Base-by-base conservation (phyloP, 2,329 filamentous ascomycete species). In the Apiospora rasikravindrae region DNA sequence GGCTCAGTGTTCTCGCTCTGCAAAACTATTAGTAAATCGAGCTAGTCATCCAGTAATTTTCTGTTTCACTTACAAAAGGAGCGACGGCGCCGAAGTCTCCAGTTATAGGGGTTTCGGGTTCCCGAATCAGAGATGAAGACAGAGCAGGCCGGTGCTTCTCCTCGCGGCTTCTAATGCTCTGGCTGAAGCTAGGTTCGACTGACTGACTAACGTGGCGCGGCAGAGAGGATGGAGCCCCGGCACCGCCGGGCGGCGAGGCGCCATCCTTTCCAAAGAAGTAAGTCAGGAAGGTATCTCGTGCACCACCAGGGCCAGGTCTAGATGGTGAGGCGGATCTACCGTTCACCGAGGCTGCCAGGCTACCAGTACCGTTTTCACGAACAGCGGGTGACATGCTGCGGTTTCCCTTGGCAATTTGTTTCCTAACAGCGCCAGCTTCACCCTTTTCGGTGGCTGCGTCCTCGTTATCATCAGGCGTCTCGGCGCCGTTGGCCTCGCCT, bases 251-350 rank as follows among this genome's bases (percentile, higher is more conserved):
- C 72, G 86, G 84, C 44, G 86, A 83, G 51, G 89, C 87, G 67
- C 94, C 94, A 74, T 99, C 96, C 81, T 99, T 98, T 77, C 96
- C 95, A 79, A 99, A 99, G 84, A 99, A 99, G 83, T 99, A 99
- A 83, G 96, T 98, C 74, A 99, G 83, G 86, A 99, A 99, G 0
- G 95, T 97, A 83, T 99, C 96, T 74, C 92, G 90, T 53, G 94
- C 90, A 73, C 91, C 91, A 69, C 88, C 81, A 37, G 86, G 86
- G 75, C 89, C 89, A 74, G 93, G 88, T 70, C 88, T 87, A 40
- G 90, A 87, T 14, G 91, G 91, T 61, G 92, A 92, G 44, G 84
- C 84, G 47, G 90, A 86, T 70, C 92, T 87, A 14, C 92, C 92
- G 76, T 94, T 95, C 77, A 95, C 83, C 14, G 91, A 88, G 44